phyloP scores from a whole-genome alignment of 106 monocot genomes.

The Triglochin maritima region DNA sequence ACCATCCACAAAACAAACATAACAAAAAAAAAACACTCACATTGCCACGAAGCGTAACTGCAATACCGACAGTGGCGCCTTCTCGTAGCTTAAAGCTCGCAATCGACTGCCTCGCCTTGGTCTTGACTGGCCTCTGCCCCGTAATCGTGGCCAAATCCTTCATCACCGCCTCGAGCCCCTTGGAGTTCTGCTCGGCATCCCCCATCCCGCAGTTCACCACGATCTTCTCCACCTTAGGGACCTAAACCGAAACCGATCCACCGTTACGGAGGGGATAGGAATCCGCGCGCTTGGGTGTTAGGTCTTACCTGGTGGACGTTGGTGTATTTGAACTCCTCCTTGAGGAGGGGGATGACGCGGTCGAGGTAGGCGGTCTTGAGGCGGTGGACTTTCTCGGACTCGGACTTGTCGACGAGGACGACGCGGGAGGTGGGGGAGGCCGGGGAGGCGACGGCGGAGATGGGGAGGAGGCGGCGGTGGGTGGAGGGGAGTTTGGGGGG shows the following conservation, averaged over 20 bases:
- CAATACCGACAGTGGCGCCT: constrained; percentile 72
- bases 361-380: constrained; percentile 53
- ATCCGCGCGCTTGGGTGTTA: neutral
- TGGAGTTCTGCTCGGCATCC: constrained; percentile 81
- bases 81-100: constrained; percentile 82
- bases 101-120: constrained; percentile 62
- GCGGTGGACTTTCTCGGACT: constrained; percentile 57
- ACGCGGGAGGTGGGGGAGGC: constrained; percentile 22
- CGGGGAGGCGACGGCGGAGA: neutral
- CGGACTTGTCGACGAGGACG: constrained; percentile 56
- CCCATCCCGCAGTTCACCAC: constrained; percentile 96
- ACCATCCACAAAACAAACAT: neutral
- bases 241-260: constrained; percentile 20
- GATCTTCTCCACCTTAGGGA: constrained; percentile 85
- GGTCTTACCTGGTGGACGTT: constrained; percentile 68
- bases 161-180: constrained; percentile 76
- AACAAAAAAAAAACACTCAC: constrained; percentile 23
- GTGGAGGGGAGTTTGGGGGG: neutral
- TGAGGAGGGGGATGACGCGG: constrained; percentile 61
- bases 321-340: constrained; percentile 66
- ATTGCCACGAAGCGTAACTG: constrained; percentile 76
- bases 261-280: neutral
- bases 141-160: constrained; percentile 69
- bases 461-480: neutral
- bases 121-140: constrained; percentile 84